Evolutionary conservation across 768 basidiomycete genomes (phyloP).

Genomic region (Pisolithus orientalis): DNA sequence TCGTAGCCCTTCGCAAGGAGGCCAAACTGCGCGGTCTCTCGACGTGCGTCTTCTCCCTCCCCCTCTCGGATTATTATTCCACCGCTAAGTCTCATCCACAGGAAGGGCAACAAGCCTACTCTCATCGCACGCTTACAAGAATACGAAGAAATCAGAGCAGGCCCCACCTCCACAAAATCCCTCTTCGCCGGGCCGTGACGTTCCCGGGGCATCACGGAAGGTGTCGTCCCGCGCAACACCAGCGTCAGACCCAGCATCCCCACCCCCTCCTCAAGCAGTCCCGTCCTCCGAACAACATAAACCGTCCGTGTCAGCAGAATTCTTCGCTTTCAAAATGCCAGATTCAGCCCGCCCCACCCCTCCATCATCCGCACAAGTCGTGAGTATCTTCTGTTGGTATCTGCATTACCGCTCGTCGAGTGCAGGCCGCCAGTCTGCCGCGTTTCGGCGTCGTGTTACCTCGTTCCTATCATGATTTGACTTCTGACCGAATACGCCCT

Average conservation of each 20-base stretch:
- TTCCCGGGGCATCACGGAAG: constrained; percentile 18
- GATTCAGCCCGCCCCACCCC: constrained; percentile 40
- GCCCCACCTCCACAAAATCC: constrained; percentile 12
- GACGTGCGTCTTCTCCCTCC: constrained; percentile 33
- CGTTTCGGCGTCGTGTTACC: too few relatives aligned
- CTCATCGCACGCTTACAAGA: constrained; percentile 50
- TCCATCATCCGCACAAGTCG: constrained; percentile 48
- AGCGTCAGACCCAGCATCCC: constrained; percentile 18
- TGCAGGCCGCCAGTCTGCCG: neutral
- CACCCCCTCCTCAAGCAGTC: constrained; percentile 28
- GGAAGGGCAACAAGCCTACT: constrained; percentile 53
- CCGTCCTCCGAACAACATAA: constrained; percentile 24
- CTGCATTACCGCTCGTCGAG: constrained; percentile 2
- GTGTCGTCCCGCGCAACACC: constrained; percentile 17
- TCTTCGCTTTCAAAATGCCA: constrained; percentile 51
- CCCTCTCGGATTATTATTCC: too few relatives aligned
- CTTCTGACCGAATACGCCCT: constrained; percentile 3
- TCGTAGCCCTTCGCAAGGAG: constrained; percentile 46
- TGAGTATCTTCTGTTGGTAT: constrained; percentile 27
- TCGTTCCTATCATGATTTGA: constrained; percentile 2
- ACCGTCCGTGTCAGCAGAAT: constrained; percentile 21
- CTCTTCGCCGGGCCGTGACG: constrained; percentile 12
- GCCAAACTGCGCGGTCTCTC: constrained; percentile 52
- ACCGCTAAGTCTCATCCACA: constrained; percentile 14
- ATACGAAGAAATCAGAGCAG: constrained; percentile 33